Base-by-base conservation (phyloP, 208 protist species). In the Tetramitus jugosus region DNA sequence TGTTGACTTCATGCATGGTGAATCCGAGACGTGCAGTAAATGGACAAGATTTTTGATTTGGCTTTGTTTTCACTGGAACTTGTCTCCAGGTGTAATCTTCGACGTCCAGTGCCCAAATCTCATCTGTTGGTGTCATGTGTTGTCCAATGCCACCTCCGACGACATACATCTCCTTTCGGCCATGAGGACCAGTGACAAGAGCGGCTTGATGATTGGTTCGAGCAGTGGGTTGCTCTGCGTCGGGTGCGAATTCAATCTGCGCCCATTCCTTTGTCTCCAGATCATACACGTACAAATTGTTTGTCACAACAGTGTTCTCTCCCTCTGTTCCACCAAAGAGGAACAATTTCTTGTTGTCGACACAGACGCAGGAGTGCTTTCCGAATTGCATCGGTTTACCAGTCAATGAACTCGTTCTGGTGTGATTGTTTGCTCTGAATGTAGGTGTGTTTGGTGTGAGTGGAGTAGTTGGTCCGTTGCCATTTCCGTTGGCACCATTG, bases 11-110 rank as follows among this genome's bases (percentile, higher is more conserved):
- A 45, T 29, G 37, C 4, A 29, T 37, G 0, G 62, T 29, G 43
- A 69, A 69, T 31, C 62, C 62, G 14, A 69, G n/a, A 31, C 62
- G 6, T 43, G 62, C 35, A 20, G 62, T 69, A 13, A 69, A 69
- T n/a, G n/a, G 1, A 31, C 6, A 14, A 20, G 45, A 52, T 52
- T 52, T 14, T 3, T 62, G 3, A 29, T 17, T 29, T n/a, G n/a
- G n/a, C n/a, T n/a, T n/a, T n/a, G n/a, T n/a, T n/a, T n/a, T n/a
- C 8, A 37, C 33, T 26, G 31, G 23, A 8, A 69, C 4, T 13
- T 45, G 26, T 40, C 7, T 69, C 62, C 62, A 69, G 6, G 1
- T 39, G 10, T 13, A 17, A 20, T 29, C 43, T 23, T 37, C 62
- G 0, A 43, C 39, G 13, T 69, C 39, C 1, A 43, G 31, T 23